phyloP scores from a whole-genome alignment of 768 basidiomycete genomes.

The Serendipita sp. region DNA sequence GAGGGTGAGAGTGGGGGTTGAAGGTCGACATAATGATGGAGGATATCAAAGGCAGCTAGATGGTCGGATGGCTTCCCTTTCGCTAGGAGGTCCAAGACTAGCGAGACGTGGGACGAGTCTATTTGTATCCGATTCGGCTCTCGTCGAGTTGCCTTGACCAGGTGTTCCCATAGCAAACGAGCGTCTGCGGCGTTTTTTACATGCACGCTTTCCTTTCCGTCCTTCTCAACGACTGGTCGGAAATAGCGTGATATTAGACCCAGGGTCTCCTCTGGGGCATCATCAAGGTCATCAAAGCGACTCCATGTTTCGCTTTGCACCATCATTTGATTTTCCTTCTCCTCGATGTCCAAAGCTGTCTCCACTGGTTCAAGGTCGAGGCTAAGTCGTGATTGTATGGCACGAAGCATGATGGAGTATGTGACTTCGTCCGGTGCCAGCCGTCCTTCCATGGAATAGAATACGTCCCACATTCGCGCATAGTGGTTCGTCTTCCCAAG shows the following conservation, averaged over 20 bases:
- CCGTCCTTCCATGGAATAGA: slow-evolving; percentile 47
- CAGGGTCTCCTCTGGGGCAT: slow-evolving; percentile 14
- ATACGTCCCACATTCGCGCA: slow-evolving; percentile 61
- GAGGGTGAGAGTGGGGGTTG: background rate
- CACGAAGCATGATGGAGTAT: slow-evolving; percentile 51
- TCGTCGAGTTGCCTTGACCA: slow-evolving; percentile 36
- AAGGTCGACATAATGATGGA: slow-evolving; percentile 33
- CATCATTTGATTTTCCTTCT: slow-evolving; percentile 15
- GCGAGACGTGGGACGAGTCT: slow-evolving; percentile 36
- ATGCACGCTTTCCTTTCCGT: background rate
- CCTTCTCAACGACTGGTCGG: background rate
- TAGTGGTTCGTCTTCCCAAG: slow-evolving; percentile 43
- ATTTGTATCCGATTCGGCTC: slow-evolving; percentile 27
- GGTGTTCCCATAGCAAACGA: slow-evolving; percentile 52
- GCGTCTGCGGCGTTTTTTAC: slow-evolving; percentile 39
- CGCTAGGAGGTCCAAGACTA: slow-evolving; percentile 38
- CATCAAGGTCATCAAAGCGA: background rate
- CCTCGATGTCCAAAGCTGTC: slow-evolving; percentile 7
- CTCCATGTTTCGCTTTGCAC: background rate
- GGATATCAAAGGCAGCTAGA: slow-evolving; percentile 47
- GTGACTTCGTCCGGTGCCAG: slow-evolving; percentile 43
- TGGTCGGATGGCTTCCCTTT: slow-evolving; percentile 43
- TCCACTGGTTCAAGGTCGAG: slow-evolving; percentile 12
- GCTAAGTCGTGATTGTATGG: slow-evolving; percentile 20
- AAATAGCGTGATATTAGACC: background rate